These are phyloP conservation scores for Colletotrichum musicola DNA, from an alignment of 2,329 filamentous ascomycete species.

Conservation along the genomic window DNA sequence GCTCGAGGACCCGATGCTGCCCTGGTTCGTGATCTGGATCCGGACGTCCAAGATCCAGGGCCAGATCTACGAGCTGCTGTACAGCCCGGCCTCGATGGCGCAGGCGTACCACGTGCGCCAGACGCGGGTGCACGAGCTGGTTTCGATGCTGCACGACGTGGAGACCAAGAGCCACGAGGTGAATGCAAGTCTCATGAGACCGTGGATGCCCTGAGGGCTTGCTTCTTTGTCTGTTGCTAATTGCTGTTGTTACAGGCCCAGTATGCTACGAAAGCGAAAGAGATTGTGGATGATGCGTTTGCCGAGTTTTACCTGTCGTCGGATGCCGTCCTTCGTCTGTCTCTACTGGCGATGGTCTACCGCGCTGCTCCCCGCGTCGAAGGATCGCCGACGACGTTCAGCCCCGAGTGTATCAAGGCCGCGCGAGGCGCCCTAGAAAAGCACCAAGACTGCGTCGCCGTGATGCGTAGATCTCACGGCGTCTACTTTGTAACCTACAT, in stretches of 20 bases:
- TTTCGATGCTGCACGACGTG: constrained; percentile 49
- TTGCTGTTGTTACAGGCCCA: constrained; percentile 9
- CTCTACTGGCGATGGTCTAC: constrained; percentile 57
- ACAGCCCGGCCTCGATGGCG: constrained; percentile 57
- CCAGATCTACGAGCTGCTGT: constrained; percentile 67
- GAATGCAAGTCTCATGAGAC: constrained; percentile 26
- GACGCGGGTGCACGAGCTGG: constrained; percentile 49
- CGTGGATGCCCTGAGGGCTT: too few species aligned
- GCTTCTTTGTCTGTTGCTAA: background rate
- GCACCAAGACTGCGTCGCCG: constrained; percentile 55
- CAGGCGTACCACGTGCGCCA: constrained; percentile 50
- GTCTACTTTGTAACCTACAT: constrained; percentile 55
- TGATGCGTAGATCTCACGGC: constrained; percentile 51
- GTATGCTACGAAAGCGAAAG: background rate
- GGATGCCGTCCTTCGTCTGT: constrained; percentile 57
- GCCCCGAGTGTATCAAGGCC: constrained; percentile 56
- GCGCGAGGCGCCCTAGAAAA: constrained; percentile 56
- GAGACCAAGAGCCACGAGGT: constrained; percentile 43
- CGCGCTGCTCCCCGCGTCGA: constrained; percentile 51
- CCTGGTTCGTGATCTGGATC: constrained; percentile 62
- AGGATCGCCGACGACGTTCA: constrained; percentile 52
- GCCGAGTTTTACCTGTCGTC: constrained; percentile 52
- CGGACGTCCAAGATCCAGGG: constrained; percentile 64
- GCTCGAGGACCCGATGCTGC: constrained; percentile 42
- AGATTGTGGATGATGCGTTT: constrained; percentile 43